Evolutionary conservation across 2,329 filamentous ascomycete genomes (phyloP).

Genomic region (Nemania bipapillata): DNA sequence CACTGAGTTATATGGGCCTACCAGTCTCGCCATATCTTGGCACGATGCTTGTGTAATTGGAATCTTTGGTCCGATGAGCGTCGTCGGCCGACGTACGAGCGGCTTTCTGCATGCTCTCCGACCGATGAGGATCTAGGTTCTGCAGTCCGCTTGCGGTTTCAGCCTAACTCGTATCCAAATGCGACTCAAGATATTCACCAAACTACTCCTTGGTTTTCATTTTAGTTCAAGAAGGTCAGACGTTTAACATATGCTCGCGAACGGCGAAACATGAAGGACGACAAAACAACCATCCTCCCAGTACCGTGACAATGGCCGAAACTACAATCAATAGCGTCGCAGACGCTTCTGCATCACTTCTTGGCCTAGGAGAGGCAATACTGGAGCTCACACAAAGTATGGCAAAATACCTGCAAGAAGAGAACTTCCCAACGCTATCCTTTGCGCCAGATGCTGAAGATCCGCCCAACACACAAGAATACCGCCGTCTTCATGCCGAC

Average conservation of each 20-base stretch:
- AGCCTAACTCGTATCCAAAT: not conserved
- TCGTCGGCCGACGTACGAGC: not conserved
- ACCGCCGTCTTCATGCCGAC: not conserved
- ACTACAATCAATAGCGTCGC: not conserved
- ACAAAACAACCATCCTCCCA: not conserved
- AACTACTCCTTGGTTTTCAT: not conserved
- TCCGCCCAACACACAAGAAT: constrained; percentile 2
- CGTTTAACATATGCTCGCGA: not conserved
- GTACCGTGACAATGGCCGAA: not conserved
- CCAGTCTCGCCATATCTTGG: not conserved
- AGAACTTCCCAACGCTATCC: not conserved
- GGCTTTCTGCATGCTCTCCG: not conserved
- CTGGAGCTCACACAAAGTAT: constrained; percentile 2
- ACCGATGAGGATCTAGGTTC: not conserved
- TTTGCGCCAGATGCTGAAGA: not conserved
- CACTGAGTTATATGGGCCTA: not conserved
- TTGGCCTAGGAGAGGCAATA: not conserved
- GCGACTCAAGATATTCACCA: not conserved
- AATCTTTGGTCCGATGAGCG: not conserved
- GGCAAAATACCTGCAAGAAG: not conserved
- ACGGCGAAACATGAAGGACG: not conserved
- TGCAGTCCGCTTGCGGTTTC: not conserved
- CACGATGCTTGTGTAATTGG: not conserved
- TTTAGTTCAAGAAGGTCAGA: not conserved
- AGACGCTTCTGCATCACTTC: constrained; percentile 1